A percentile compares a stretch with the other conserved stretches of the same genome.
phyloP scores from a whole-genome alignment of 257 asterid species.

The Ajuga chamaepitys region DNA sequence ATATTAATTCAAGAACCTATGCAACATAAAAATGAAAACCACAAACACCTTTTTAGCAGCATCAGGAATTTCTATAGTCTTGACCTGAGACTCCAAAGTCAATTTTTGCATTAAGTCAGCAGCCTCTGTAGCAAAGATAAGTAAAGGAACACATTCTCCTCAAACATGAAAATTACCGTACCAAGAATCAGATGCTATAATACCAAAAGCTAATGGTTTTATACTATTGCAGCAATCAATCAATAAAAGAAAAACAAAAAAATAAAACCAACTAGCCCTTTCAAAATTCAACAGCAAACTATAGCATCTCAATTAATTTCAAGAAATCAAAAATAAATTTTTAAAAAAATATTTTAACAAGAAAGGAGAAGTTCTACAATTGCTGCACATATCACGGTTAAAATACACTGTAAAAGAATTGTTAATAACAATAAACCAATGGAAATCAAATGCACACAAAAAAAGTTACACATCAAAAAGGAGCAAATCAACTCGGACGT shows the following conservation, averaged over 20 bases:
- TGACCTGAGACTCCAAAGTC: conserved; percentile 47
- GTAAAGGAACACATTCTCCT: conserved; percentile 33
- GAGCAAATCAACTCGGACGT: not conserved
- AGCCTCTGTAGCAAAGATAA: conserved; percentile 32
- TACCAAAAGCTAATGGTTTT: not conserved
- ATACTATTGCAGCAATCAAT: too few species aligned
- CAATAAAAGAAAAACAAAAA: not conserved
- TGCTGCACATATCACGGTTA: too few species aligned
- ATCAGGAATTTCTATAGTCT: conserved; percentile 36
- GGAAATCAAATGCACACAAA: too few species aligned
- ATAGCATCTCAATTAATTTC: too few species aligned
- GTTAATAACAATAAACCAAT: too few species aligned
- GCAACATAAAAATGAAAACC: not conserved
- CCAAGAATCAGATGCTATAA: not conserved
- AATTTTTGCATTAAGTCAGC: conserved; percentile 56
- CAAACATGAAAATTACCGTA: not conserved
- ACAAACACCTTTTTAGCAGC: conserved; percentile 38
- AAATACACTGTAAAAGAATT: too few species aligned
- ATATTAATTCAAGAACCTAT: not conserved
- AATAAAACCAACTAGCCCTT: not conserved
- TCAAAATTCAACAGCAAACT: too few species aligned
- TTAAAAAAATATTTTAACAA: too few species aligned
- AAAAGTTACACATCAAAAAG: too few species aligned
- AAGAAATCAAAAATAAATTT: too few species aligned
- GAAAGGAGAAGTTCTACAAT: too few species aligned